Percentiles rank a stretch among this genome's conserved stretches.
Evolutionary conservation across 2,329 filamentous ascomycete species (phyloP).

Genomic region (Amesomyces nigricolor): DNA sequence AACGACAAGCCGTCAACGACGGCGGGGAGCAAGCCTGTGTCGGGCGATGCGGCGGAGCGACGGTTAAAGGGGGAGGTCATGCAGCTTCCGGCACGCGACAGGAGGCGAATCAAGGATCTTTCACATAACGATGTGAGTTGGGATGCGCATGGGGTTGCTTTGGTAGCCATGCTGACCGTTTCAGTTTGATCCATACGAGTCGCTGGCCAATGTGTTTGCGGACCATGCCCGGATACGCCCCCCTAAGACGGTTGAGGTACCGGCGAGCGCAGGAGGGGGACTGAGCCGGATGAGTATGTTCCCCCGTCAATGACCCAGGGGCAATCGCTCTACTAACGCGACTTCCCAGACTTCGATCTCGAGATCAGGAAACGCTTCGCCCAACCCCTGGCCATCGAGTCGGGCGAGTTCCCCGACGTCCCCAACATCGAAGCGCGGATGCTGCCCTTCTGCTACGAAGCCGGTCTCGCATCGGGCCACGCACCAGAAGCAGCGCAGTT

Average conservation of each 20-base stretch:
- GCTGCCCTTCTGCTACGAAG: constrained; percentile 64
- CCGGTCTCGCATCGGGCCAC: constrained; percentile 56
- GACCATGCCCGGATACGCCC: constrained; percentile 45
- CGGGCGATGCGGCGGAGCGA: constrained; percentile 60
- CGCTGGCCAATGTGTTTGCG: constrained; percentile 46
- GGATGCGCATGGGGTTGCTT: background rate
- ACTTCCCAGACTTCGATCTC: constrained; percentile 52
- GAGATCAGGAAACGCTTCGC: constrained; percentile 62
- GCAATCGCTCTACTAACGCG: background rate
- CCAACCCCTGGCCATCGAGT: constrained; percentile 60
- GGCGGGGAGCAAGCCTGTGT: constrained; percentile 55
- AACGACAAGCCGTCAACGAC: constrained; percentile 60
- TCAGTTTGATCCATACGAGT: constrained; percentile 52
- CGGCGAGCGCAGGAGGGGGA: constrained; percentile 63
- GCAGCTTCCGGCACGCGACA: constrained; percentile 61
- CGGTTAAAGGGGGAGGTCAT: constrained; percentile 64
- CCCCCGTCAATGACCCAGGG: background rate
- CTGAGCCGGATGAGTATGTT: constrained; percentile 74
- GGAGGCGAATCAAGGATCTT: constrained; percentile 61
- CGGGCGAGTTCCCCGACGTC: constrained; percentile 64
- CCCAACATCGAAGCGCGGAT: constrained; percentile 58
- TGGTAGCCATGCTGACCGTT: constrained; percentile 23
- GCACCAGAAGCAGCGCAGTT: constrained; percentile 56
- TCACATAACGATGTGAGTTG: constrained; percentile 54
- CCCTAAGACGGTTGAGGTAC: constrained; percentile 51